Evolutionary conservation across 441 rosid species (phyloP), one percentile per base, ranked within the genome.

Genomic region (Rhodomyrtus psidioides): DNA sequence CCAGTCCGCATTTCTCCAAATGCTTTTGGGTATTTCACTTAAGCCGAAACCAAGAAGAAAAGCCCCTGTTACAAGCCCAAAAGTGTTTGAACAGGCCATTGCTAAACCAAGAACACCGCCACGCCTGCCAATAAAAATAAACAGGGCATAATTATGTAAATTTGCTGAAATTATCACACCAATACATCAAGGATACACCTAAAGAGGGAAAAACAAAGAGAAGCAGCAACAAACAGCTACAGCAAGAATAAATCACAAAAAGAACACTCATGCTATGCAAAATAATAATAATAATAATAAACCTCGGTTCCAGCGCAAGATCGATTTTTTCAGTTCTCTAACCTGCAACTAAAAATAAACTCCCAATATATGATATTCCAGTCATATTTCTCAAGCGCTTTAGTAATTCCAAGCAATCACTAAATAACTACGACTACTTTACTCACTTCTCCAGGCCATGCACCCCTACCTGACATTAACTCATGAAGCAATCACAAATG

Each of bases 21-120:
- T 88, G 89, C 91, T 91, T 90, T 95, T 97, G 56, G 99, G 99
- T 88, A 95, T 95, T 89, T 97, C 98, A 90, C 97, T 95, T 93
- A 97, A 88, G 88, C 99, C 99, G 90, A 97, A 97, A 56, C 99
- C 99, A 90, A 97, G 99, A 89, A 97, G 99, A 91, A 97, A 97
- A 85, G 96, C 96, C 86, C 99, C 99, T 12, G 99, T 97, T 83
- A 97, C 98, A 56, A 97, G 97, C 86, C 99, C 99, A 92, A 97
- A 96, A 42, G 99, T 95, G 91, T 97, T 97, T 55, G 99, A 96
- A 88, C 98, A 95, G 46, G 96, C 99, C 97, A 97, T 97, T 88
- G 99, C 99, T 86, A 96, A 91, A 86, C 98, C 99, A 86, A 95
- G 91, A 90, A 97, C 89, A 86, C 89, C 91, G 75, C 92, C 93